Evolutionary conservation across 2,329 filamentous ascomycete species (phyloP).

Genomic region (Fusarium graminum): DNA sequence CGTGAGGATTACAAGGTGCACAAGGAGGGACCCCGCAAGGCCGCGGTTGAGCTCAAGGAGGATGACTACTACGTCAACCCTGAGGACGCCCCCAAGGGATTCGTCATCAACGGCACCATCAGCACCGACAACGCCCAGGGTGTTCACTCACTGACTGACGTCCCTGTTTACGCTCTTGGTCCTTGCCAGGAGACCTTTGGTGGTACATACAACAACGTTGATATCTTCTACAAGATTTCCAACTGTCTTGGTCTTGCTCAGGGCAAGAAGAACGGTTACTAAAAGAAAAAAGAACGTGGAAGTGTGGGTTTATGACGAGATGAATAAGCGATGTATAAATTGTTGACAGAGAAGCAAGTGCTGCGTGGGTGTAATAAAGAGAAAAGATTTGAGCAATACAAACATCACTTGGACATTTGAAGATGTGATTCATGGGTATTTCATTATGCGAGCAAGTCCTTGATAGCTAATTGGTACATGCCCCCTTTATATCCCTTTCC

Average conservation of each 20-base stretch:
- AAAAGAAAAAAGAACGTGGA: slow-evolving; percentile 3
- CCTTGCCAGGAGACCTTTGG: slow-evolving; percentile 83
- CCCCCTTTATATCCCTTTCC: background rate
- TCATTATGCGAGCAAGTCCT: slow-evolving; percentile 2
- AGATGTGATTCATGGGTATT: background rate
- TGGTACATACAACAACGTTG: slow-evolving; percentile 77
- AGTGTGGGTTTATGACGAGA: slow-evolving; percentile 40
- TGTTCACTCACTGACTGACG: slow-evolving; percentile 82
- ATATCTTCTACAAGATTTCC: slow-evolving; percentile 81
- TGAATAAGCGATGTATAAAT: slow-evolving; percentile 34
- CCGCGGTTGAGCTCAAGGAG: slow-evolving; percentile 66
- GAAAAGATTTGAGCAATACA: background rate
- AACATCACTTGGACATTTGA: background rate
- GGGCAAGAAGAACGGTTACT: slow-evolving; percentile 44
- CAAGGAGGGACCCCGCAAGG: slow-evolving; percentile 72
- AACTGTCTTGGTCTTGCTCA: slow-evolving; percentile 71
- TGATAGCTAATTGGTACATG: slow-evolving; percentile 16
- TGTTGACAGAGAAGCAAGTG: slow-evolving; percentile 35
- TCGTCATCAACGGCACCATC: slow-evolving; percentile 82
- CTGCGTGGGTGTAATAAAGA: slow-evolving; percentile 35
- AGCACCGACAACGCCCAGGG: slow-evolving; percentile 73
- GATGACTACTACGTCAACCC: slow-evolving; percentile 78
- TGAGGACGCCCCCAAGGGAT: slow-evolving; percentile 73
- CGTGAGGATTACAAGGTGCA: slow-evolving; percentile 82
- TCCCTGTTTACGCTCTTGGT: slow-evolving; percentile 81